Percentiles rank a stretch among this genome's conserved stretches.
Conservation (phyloP, 345 rosid genomes). For the Turnera subulata region DNA sequence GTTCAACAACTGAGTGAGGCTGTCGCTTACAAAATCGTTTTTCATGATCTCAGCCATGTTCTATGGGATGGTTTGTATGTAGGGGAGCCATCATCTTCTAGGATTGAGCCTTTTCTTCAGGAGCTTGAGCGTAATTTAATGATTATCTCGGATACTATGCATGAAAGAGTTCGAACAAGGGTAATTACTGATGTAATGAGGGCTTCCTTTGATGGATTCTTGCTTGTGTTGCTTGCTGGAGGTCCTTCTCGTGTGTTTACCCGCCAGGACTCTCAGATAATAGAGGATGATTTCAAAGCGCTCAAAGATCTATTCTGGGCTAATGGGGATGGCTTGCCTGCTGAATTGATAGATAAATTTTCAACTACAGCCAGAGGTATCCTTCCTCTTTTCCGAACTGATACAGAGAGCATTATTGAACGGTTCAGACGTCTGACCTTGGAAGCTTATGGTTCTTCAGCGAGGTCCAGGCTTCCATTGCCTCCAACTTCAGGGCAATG, state of each 20-base stretch:
- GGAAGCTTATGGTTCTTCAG: constrained; percentile 74
- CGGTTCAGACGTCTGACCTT: constrained; percentile 64
- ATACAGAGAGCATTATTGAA: constrained; percentile 81
- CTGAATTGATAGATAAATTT: constrained; percentile 71
- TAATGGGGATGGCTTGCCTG: constrained; percentile 87
- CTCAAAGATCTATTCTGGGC: constrained; percentile 92
- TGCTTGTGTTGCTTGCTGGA: constrained; percentile 89
- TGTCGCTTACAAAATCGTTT: constrained; percentile 68
- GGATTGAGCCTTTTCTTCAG: constrained; percentile 69
- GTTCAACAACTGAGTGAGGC: constrained; percentile 90
- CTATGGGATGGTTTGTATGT: constrained; percentile 91
- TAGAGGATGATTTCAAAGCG: constrained; percentile 89
- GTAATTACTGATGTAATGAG: constrained; percentile 75
- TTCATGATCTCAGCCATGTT: constrained; percentile 73
- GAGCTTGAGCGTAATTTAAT: constrained; percentile 68
- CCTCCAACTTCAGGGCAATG: constrained; percentile 92
- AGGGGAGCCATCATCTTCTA: constrained; percentile 66
- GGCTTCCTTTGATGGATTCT: constrained; percentile 88
- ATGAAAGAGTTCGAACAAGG: constrained; percentile 79
- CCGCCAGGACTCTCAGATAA: constrained; percentile 61
- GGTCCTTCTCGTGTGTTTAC: constrained; percentile 86
- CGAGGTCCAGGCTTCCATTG: constrained; percentile 77
- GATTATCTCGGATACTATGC: constrained; percentile 61
- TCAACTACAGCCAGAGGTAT: constrained; percentile 58
- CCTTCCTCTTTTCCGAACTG: constrained; percentile 73